Base-by-base conservation (phyloP, 306 rosid species). In the Arachis stenosperma region DNA sequence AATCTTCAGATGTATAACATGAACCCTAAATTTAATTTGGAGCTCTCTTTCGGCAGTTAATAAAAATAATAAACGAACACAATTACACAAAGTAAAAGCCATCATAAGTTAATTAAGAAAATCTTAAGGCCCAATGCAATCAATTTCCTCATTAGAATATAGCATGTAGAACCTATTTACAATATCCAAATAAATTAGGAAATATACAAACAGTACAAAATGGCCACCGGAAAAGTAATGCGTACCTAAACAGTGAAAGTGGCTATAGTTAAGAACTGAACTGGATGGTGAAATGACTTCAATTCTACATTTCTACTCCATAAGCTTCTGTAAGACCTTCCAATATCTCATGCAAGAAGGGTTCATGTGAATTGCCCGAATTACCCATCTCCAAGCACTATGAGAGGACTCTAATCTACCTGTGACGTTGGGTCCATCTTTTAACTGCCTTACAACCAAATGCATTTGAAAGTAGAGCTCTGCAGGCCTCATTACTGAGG, bases 401-500 rank as follows among this genome's bases (percentile, higher is more conserved):
- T 81, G 81, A 72, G 82, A 74, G 69, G 75, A 72, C 86, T 76
- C 93, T 58, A 74, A 65, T 60, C 76, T 50, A 60, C 82, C 68
- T 22, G 69, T 42, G 58, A 84, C 9, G 70, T 46, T 78, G 7
- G 80, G 47, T 2, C 78, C 80, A 65, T 30, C 83, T 69, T 76
- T 83, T 56, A 79, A 65, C 69, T 85, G 87, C 55, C 63, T 84
- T 58, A 94, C 94, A 78, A 89, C 83, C 75, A 93, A 76, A 88
- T 93, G 97, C 97, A 91, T 88, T 72, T 88, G 98, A 81, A 93
- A 90, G 72, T 82, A 88, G 67, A 93, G 84, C 81, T 93, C 98
- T 2, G 96, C 91, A 42, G 94, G 92, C 83, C 91, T 93, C 88
- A 72, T 78, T 72, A 85, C 97, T 93, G 79, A 30, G 7, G 58